Percentiles rank a stretch among this genome's conserved stretches.
Evolutionary conservation across 306 rosid species (phyloP).

Genomic region (Clitoria ternatea): DNA sequence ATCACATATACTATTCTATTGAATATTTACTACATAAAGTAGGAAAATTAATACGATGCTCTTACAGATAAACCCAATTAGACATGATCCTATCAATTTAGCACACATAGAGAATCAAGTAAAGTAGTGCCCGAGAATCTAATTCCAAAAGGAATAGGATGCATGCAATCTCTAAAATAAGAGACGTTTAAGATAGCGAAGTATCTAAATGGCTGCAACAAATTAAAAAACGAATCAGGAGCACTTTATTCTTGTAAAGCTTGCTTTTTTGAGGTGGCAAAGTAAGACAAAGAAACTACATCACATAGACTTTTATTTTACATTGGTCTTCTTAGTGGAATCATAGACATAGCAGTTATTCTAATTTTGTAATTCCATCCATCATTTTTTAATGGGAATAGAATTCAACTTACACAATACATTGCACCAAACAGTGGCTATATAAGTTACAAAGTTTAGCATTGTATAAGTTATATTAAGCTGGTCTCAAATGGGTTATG

Average conservation of each 20-base stretch:
- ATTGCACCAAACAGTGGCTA: background rate
- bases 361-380: background rate
- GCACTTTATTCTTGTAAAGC: slow-evolving; percentile 20
- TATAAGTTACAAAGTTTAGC: background rate
- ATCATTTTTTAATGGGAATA: background rate
- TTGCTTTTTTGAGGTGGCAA: slow-evolving; percentile 15
- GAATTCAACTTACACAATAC: background rate
- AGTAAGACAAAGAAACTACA: slow-evolving; percentile 6
- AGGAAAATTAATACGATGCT: background rate
- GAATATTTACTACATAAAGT: background rate
- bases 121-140: slow-evolving; percentile 24
- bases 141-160: slow-evolving; percentile 22
- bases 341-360: background rate
- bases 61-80: background rate
- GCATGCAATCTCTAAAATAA: slow-evolving; percentile 10
- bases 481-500: background rate
- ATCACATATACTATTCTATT: background rate
- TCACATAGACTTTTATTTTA: background rate
- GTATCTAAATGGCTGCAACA: background rate
- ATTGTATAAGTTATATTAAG: background rate
- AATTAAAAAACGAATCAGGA: slow-evolving; percentile 19
- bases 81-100: background rate
- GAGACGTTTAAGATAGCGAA: slow-evolving; percentile 19
- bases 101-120: background rate
- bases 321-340: background rate